Percentiles rank a stretch among this genome's conserved stretches.
Evolutionary conservation across 1,284 basidiomycete species (phyloP).

Genomic region (Heterobasidion parviporum): DNA sequence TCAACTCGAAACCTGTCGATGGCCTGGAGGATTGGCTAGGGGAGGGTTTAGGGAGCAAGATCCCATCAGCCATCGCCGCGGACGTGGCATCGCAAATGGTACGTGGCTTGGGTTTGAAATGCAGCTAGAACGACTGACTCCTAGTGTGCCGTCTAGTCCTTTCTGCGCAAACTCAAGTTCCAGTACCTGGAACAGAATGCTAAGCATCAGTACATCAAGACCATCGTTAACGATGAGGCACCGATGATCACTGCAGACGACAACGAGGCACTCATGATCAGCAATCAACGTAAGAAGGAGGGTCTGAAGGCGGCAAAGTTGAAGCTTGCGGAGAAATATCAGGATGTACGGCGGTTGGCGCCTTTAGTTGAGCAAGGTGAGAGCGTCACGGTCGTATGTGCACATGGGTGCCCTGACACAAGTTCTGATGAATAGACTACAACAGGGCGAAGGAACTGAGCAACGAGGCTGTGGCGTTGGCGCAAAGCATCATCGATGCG

Average conservation of each 20-base stretch:
- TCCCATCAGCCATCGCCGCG: constrained; percentile 33
- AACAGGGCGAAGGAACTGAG: constrained; percentile 43
- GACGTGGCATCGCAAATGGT: constrained; percentile 43
- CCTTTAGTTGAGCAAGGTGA: constrained; percentile 60
- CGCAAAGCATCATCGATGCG: constrained; percentile 73
- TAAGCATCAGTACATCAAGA: constrained; percentile 78
- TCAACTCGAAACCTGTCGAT: background rate
- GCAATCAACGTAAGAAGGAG: constrained; percentile 66
- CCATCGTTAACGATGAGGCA: constrained; percentile 76
- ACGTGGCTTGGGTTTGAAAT: constrained; percentile 8
- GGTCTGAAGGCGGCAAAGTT: constrained; percentile 57
- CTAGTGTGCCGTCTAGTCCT: constrained; percentile 3
- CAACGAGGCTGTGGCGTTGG: constrained; percentile 47
- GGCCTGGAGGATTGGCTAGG: background rate
- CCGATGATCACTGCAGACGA: constrained; percentile 67
- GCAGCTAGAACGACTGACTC: background rate
- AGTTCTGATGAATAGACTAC: constrained; percentile 39
- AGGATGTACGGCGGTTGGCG: constrained; percentile 52
- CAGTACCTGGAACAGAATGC: constrained; percentile 83
- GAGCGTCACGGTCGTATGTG: constrained; percentile 7
- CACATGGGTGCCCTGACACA: background rate
- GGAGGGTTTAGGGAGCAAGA: background rate
- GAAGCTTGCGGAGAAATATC: constrained; percentile 49
- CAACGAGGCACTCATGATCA: constrained; percentile 53
- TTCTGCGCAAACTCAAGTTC: constrained; percentile 73